phyloP scores from a whole-genome alignment of 2,329 filamentous ascomycete genomes.

The Paecilomyces fulvus region DNA sequence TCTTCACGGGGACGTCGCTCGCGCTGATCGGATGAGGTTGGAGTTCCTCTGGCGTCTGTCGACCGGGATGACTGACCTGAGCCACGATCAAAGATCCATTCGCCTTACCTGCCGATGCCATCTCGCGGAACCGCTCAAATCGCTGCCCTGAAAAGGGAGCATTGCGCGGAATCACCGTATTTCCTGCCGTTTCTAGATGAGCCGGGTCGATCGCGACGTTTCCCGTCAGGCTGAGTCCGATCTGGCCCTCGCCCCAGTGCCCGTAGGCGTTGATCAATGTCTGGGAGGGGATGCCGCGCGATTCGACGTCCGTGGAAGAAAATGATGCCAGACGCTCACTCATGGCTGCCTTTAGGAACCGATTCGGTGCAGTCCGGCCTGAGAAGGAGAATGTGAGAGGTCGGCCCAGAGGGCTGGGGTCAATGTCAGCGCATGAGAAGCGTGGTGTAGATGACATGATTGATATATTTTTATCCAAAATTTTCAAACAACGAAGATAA shows the following conservation, averaged over 20 bases:
- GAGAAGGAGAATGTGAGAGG: conserved; percentile 46
- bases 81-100: conserved; percentile 51
- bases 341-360: conserved; percentile 62
- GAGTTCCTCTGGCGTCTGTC: conserved; percentile 42
- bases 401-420: conserved; percentile 35
- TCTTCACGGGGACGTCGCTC: conserved; percentile 40
- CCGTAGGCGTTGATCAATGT: conserved; percentile 51
- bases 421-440: conserved; percentile 9
- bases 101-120: conserved; percentile 48
- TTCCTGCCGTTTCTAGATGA: neutral
- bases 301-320: conserved; percentile 44
- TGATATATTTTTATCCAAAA: neutral
- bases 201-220: conserved; percentile 49
- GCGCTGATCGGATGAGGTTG: conserved; percentile 45
- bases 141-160: neutral
- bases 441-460: neutral
- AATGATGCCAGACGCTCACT: conserved; percentile 56
- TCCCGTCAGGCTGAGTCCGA: conserved; percentile 52
- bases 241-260: conserved; percentile 51
- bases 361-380: conserved; percentile 50
- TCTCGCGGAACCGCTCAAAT: conserved; percentile 33
- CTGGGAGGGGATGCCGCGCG: conserved; percentile 47
- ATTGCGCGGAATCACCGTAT: neutral
- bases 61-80: conserved; percentile 56
- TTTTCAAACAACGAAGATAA: too few relatives aligned